Conservation (phyloP, 257 asterid species). For the Nicotiana noctiflora region DNA sequence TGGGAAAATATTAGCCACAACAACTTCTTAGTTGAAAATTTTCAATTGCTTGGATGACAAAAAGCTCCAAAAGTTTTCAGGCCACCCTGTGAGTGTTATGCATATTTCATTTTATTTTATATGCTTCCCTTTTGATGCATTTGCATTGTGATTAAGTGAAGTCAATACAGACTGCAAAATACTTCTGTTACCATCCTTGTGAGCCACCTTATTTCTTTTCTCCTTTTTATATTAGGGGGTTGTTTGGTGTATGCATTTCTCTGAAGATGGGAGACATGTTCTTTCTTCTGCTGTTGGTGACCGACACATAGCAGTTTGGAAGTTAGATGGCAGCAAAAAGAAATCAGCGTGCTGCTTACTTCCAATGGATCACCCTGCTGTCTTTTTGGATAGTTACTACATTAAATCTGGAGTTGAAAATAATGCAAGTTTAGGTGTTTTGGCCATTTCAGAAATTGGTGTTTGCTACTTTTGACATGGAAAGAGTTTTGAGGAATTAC, state of each 20-base stretch:
- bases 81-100: slow-evolving; percentile 81
- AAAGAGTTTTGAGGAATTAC: slow-evolving; percentile 52
- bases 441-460: slow-evolving; percentile 88
- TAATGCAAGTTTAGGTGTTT: slow-evolving; percentile 46
- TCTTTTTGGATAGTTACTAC: slow-evolving; percentile 60
- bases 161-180: not conserved
- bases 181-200: slow-evolving; percentile 3
- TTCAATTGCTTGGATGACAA: slow-evolving; percentile 50
- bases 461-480: slow-evolving; percentile 87
- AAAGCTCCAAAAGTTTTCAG: slow-evolving; percentile 83
- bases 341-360: slow-evolving; percentile 53
- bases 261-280: slow-evolving; percentile 70
- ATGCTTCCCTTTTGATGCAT: not conserved
- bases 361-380: slow-evolving; percentile 90
- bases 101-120: slow-evolving; percentile 13
- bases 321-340: slow-evolving; percentile 60
- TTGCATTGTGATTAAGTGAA: not conserved
- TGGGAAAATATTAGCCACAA: slow-evolving; percentile 73
- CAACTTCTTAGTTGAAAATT: slow-evolving; percentile 70
- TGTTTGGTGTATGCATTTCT: slow-evolving; percentile 72
- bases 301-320: slow-evolving; percentile 82
- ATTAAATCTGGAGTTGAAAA: slow-evolving; percentile 28
- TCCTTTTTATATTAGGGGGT: slow-evolving; percentile 44
- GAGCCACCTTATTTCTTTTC: not conserved
- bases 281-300: slow-evolving; percentile 79